Evolutionary conservation across 768 basidiomycete genomes (phyloP).

Genomic region (Hortiboletus campestris): DNA sequence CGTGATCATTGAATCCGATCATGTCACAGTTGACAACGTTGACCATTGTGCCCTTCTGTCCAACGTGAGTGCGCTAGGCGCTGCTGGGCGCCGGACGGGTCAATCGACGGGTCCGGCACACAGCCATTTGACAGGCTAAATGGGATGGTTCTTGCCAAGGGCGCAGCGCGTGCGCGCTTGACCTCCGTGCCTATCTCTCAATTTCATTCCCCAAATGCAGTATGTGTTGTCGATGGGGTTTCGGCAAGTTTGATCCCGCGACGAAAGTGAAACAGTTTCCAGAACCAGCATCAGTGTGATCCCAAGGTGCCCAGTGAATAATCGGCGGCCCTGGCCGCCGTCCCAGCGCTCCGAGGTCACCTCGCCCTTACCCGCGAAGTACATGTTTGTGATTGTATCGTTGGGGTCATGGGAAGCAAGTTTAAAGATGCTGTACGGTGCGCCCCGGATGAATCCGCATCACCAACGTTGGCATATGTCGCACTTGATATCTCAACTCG

Average conservation of each 20-base stretch:
- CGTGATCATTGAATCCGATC: not conserved
- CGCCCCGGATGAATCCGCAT: not conserved
- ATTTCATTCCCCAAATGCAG: too few relatives aligned
- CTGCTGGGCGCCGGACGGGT: not conserved
- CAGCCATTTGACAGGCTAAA: not conserved
- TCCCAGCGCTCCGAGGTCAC: not conserved
- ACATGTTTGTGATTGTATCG: too few relatives aligned
- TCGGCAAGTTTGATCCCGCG: not conserved
- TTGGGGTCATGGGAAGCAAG: too few relatives aligned
- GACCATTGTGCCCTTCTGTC: not conserved
- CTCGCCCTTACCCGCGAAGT: too few relatives aligned
- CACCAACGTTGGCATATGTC: not conserved
- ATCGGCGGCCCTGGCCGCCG: not conserved
- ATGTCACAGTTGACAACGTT: not conserved
- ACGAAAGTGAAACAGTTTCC: not conserved
- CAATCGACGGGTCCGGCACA: not conserved
- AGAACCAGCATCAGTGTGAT: too few relatives aligned
- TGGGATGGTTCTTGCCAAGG: not conserved
- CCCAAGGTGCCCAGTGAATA: too few relatives aligned
- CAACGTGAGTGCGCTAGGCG: not conserved
- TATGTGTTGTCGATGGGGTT: not conserved
- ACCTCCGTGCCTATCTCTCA: not conserved
- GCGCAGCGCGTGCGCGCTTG: not conserved
- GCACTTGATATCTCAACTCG: not conserved
- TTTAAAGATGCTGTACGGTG: too few relatives aligned